phyloP scores from a whole-genome alignment of 139 green algal species.

The Chlamydomonas applanata region DNA sequence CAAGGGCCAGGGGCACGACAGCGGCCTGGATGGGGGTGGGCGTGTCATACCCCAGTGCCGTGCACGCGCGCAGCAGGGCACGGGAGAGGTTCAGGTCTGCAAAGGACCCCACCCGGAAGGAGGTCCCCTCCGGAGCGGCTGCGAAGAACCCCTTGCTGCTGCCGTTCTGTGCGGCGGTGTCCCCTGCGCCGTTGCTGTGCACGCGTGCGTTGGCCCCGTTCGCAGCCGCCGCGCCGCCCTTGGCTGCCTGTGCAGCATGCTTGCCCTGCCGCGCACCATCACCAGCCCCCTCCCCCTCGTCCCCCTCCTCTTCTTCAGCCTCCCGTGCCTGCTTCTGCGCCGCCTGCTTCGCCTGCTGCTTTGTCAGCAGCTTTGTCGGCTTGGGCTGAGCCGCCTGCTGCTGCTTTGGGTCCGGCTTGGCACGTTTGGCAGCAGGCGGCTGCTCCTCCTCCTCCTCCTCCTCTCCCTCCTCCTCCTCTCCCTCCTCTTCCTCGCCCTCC shows the following conservation, averaged over 20 bases:
- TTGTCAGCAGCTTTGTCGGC: background rate
- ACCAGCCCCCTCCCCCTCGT: background rate
- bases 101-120: slow-evolving; percentile 76
- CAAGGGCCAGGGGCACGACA: slow-evolving; percentile 89
- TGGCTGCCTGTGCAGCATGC: slow-evolving; percentile 8
- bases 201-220: background rate
- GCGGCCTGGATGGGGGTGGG: slow-evolving; percentile 97
- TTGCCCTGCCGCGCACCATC: background rate
- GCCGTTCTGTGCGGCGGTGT: background rate
- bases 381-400: slow-evolving; percentile 3
- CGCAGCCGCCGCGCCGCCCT: background rate
- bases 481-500: slow-evolving; percentile 10
- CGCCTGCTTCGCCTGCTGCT: slow-evolving; percentile 4
- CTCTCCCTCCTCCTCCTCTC: slow-evolving; percentile 15
- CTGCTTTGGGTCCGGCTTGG: background rate
- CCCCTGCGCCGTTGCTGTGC: background rate
- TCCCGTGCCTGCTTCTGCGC: slow-evolving; percentile 7
- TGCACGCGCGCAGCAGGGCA: slow-evolving; percentile 81
- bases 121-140: slow-evolving; percentile 52
- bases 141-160: slow-evolving; percentile 53
- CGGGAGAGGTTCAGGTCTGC: slow-evolving; percentile 86
- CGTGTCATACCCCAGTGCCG: slow-evolving; percentile 82
- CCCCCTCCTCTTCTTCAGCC: background rate
- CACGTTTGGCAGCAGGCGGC: background rate
- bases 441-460: slow-evolving; percentile 19